These are phyloP conservation scores for Sisymbrium altissimum DNA, from an alignment of 345 rosid species.

Conservation along the genomic window DNA sequence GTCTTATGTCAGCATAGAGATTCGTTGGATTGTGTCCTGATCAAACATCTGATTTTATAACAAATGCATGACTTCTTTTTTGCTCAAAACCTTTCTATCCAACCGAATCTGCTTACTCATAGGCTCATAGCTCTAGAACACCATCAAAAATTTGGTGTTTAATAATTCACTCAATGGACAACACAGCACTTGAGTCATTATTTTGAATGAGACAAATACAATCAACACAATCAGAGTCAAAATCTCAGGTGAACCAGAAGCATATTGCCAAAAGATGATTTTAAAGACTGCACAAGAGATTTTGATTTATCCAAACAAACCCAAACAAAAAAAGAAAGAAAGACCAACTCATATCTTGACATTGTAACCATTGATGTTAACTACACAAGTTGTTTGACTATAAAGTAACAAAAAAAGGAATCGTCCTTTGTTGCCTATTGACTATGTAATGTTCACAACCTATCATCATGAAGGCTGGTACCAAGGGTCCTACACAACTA, in stretches of 20 bases:
- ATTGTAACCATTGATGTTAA: constrained; percentile 15
- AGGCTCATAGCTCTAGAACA: neutral
- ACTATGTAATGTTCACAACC: constrained; percentile 31
- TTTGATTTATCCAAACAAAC: neutral
- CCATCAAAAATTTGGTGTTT: neutral
- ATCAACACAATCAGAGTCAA: constrained; percentile 7
- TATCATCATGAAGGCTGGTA: constrained; percentile 30
- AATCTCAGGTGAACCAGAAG: constrained; percentile 3
- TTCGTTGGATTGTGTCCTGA: constrained; percentile 2
- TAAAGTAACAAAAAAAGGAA: constrained; percentile 17
- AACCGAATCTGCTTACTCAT: neutral
- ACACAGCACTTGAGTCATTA: neutral
- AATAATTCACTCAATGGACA: neutral
- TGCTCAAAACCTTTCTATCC: neutral
- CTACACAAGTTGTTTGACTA: constrained; percentile 23
- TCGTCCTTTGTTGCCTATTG: constrained; percentile 14
- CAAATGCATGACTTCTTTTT: neutral
- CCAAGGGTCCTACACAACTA: constrained; percentile 33
- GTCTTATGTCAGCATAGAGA: constrained; percentile 7
- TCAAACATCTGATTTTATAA: neutral
- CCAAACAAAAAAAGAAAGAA: neutral
- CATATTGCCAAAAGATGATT: constrained; percentile 8
- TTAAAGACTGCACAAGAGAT: neutral
- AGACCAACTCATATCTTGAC: constrained; percentile 13
- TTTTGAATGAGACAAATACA: neutral